phyloP scores from a whole-genome alignment of 2,329 filamentous ascomycete genomes.

The Erysiphe neolycopersici region DNA sequence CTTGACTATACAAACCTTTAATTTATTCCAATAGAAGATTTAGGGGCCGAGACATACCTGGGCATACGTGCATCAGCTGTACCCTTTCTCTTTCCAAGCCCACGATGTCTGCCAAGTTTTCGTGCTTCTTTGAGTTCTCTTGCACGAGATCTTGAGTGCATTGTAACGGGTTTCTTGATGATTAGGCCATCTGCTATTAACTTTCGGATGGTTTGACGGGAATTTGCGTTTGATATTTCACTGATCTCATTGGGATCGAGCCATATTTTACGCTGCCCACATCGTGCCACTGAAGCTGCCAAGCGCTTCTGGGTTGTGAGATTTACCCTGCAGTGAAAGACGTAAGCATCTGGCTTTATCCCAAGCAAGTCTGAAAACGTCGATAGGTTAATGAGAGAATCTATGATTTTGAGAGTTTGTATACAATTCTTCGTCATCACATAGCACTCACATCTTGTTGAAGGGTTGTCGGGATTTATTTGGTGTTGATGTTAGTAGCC shows the following conservation, averaged over 20 bases:
- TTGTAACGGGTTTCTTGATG: conserved; percentile 99
- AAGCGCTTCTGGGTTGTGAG: conserved; percentile 99
- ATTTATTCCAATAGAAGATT: too few species aligned
- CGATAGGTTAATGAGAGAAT: too few species aligned
- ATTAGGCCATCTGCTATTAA: conserved; percentile 99
- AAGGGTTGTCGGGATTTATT: too few species aligned
- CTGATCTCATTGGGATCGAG: conserved; percentile 97
- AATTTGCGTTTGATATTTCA: conserved; percentile 99
- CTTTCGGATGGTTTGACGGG: conserved; percentile 98
- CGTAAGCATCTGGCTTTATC: too few species aligned
- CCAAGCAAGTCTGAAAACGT: too few species aligned
- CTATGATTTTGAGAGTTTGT: too few species aligned
- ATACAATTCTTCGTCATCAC: too few species aligned
- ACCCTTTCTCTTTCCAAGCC: conserved; percentile 99
- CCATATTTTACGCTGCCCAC: conserved; percentile 99
- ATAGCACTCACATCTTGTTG: too few species aligned
- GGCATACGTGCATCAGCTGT: conserved; percentile 99
- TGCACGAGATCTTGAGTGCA: conserved; percentile 95
- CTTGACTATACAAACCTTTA: too few species aligned
- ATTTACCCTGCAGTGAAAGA: conserved; percentile 52
- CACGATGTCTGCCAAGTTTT: conserved; percentile 89
- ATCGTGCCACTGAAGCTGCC: conserved; percentile 92
- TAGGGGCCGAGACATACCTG: conserved; percentile 32
- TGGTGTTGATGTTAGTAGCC: too few species aligned
- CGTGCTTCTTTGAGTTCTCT: conserved; percentile 85